phyloP scores from a whole-genome alignment of 257 asterid species.

The Solanum clarkiae region DNA sequence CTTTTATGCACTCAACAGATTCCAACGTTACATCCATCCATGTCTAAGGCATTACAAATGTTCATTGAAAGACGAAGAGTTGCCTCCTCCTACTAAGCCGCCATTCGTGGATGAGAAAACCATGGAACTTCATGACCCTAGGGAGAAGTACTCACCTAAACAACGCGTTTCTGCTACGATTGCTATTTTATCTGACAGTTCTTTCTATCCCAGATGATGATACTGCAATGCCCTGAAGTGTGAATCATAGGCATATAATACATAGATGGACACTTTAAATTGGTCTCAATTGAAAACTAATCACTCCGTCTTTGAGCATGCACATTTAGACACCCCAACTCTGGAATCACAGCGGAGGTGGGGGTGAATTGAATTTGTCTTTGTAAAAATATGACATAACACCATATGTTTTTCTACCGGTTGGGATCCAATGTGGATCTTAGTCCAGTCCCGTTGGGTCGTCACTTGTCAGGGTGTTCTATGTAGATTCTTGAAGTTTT shows the following conservation, averaged over 20 bases:
- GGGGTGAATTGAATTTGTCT: too few species aligned
- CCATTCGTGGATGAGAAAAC: conserved; percentile 20
- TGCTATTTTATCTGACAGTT: conserved; percentile 21
- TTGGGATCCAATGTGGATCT: too few species aligned
- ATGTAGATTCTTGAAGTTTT: too few species aligned
- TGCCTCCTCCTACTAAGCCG: conserved; percentile 10
- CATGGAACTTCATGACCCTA: conserved; percentile 19
- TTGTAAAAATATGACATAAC: too few species aligned
- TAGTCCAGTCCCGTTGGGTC: too few species aligned
- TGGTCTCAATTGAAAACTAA: not conserved
- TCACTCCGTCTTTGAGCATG: not conserved
- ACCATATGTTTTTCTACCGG: too few species aligned
- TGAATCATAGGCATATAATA: not conserved
- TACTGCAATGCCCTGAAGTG: too few species aligned
- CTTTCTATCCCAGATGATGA: conserved; percentile 21
- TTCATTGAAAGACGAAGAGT: conserved; percentile 1
- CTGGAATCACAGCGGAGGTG: too few species aligned
- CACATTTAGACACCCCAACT: not conserved
- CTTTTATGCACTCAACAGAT: conserved; percentile 10
- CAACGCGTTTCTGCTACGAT: conserved; percentile 1
- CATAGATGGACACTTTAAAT: not conserved
- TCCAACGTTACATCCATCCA: conserved; percentile 1
- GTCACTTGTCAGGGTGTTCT: too few species aligned
- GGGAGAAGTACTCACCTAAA: conserved; percentile 5
- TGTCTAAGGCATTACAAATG: conserved; percentile 10